Percentiles rank a stretch among this genome's conserved stretches.
Conservation (phyloP, 495 filamentous ascomycete species). For the Penicillium pancosmium region DNA sequence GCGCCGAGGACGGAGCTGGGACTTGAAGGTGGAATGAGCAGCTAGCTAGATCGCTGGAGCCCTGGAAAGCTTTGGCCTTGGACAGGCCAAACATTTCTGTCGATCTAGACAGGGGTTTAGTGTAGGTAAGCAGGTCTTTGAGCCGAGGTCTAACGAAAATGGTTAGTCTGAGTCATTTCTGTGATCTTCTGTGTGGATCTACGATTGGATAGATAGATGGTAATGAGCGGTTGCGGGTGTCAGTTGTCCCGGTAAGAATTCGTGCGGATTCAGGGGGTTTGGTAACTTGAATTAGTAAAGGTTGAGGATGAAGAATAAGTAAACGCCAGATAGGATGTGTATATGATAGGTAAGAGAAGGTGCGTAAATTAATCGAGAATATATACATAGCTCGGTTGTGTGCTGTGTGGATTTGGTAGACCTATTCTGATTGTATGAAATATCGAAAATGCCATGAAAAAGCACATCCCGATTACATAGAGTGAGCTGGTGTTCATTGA, state of each 20-base stretch:
- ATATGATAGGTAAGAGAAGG: too few relatives aligned
- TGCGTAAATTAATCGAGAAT: too few relatives aligned
- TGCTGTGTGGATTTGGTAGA: too few relatives aligned
- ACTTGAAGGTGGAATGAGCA: neutral
- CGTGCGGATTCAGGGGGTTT: conserved; percentile 5
- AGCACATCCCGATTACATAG: neutral
- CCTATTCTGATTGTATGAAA: neutral
- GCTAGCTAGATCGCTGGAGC: neutral
- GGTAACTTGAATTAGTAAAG: neutral
- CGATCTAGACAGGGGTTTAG: neutral
- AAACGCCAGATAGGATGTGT: too few relatives aligned
- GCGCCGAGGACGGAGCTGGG: conserved; percentile 9
- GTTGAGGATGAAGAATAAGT: too few relatives aligned
- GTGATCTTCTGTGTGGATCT: conserved; percentile 15
- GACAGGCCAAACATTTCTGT: neutral
- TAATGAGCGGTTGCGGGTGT: neutral
- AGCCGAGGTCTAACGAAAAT: conserved; percentile 32
- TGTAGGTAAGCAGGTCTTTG: conserved; percentile 14
- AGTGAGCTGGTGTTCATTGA: neutral
- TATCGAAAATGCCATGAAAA: neutral
- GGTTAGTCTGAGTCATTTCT: conserved; percentile 26
- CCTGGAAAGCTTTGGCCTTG: neutral
- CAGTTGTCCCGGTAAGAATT: conserved; percentile 12
- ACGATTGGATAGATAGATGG: conserved; percentile 5
- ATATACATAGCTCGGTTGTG: too few relatives aligned